These are phyloP conservation scores for Monilinia fructigena DNA, from an alignment of 2,329 filamentous ascomycete species.

Conservation along the genomic window DNA sequence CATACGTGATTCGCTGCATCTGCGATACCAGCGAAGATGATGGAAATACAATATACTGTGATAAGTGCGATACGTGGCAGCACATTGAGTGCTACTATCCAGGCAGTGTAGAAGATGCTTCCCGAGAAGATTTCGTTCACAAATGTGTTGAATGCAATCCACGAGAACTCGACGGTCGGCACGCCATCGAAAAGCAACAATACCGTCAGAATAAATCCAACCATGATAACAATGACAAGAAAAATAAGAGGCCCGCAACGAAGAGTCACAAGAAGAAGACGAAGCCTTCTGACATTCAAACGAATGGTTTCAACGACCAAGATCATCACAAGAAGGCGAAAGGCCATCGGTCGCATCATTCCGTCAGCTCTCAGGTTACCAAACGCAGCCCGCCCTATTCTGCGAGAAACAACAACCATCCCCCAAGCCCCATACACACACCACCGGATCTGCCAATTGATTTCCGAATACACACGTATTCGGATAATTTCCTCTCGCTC, in stretches of 20 bases:
- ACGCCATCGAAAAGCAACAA: conserved; percentile 71
- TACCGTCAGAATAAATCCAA: conserved; percentile 55
- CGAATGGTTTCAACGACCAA: conserved; percentile 65
- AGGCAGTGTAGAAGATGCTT: conserved; percentile 66
- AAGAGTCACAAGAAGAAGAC: conserved; percentile 88
- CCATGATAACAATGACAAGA: conserved; percentile 59
- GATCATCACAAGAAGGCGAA: conserved; percentile 72
- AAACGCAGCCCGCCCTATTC: conserved; percentile 65
- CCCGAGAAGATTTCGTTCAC: conserved; percentile 72
- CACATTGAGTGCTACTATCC: conserved; percentile 96
- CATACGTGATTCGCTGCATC: conserved; percentile 97
- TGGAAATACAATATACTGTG: conserved; percentile 95
- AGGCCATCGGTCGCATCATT: conserved; percentile 76
- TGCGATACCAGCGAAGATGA: conserved; percentile 93
- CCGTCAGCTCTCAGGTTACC: conserved; percentile 63
- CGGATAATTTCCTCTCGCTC: conserved; percentile 70
- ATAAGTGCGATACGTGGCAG: conserved; percentile 95
- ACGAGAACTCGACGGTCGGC: conserved; percentile 67
- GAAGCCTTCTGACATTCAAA: conserved; percentile 66
- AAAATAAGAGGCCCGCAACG: conserved; percentile 68
- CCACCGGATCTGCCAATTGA: conserved; percentile 65
- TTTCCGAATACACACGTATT: conserved; percentile 66
- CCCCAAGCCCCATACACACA: conserved; percentile 74
- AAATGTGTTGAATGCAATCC: conserved; percentile 88
- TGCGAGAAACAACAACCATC: conserved; percentile 55